Evolutionary conservation across 2,329 filamentous ascomycete genomes (phyloP).

Genomic region (Macroventuria anomochaeta): DNA sequence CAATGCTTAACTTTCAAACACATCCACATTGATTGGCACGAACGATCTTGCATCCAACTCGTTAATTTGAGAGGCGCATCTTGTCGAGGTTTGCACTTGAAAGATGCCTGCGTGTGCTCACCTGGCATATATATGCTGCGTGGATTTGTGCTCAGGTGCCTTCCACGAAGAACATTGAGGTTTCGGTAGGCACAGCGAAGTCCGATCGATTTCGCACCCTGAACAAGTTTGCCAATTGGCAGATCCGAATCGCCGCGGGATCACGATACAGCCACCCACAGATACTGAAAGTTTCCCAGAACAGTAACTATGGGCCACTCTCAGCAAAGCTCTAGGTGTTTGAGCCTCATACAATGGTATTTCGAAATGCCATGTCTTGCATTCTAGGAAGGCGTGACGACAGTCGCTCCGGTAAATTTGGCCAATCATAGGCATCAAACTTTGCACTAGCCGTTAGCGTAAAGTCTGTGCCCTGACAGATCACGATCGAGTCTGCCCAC

Average conservation of each 20-base stretch:
- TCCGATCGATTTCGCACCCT: neutral
- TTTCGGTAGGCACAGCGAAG: neutral
- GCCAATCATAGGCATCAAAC: neutral
- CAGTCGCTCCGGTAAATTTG: neutral
- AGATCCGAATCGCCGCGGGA: neutral
- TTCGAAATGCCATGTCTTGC: neutral
- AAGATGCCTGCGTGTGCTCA: no score
- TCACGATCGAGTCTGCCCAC: neutral
- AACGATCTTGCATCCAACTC: no score
- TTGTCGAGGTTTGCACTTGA: no score
- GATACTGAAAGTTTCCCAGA: neutral
- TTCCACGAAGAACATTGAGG: no score
- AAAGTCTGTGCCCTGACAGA: no score
- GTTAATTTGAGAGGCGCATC: no score
- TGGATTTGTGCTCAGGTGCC: no score
- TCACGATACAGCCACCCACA: conserved; percentile 5
- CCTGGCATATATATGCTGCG: no score
- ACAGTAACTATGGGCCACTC: neutral
- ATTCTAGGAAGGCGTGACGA: neutral
- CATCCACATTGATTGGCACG: no score
- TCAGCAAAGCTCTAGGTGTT: neutral
- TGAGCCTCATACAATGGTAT: neutral
- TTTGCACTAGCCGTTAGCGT: neutral
- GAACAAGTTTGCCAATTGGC: neutral
- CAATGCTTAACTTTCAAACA: no score